These are phyloP conservation scores for Heterobasidion parviporum DNA, from an alignment of 1,284 basidiomycete genomes.

Conservation along the genomic window DNA sequence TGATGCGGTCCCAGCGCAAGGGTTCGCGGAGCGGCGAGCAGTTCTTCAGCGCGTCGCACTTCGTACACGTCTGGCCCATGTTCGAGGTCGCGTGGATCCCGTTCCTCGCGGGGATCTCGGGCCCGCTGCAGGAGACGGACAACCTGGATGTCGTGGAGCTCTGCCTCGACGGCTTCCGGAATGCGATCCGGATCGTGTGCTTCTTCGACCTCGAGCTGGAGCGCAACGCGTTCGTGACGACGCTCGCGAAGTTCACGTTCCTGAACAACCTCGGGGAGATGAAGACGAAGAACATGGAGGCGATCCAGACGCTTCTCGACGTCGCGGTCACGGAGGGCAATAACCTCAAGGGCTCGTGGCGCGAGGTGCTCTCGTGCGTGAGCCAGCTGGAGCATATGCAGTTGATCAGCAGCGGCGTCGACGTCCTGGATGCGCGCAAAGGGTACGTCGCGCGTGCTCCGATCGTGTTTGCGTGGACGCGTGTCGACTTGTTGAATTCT, in stretches of 20 bases:
- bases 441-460: conserved; percentile 41
- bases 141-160: conserved; percentile 86
- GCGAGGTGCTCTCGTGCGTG: conserved; percentile 90
- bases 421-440: conserved; percentile 78
- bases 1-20: conserved; percentile 83
- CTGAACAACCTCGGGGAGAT: conserved; percentile 95
- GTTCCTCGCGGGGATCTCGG: conserved; percentile 88
- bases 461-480: neutral
- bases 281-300: conserved; percentile 98
- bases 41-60: conserved; percentile 92
- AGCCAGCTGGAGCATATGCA: conserved; percentile 98
- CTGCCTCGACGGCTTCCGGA: conserved; percentile 92
- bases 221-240: conserved; percentile 96
- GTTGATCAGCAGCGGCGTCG: conserved; percentile 82
- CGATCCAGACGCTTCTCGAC: conserved; percentile 89
- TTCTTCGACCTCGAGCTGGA: conserved; percentile 94
- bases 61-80: conserved; percentile 94
- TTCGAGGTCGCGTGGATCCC: conserved; percentile 98
- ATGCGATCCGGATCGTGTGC: conserved; percentile 88
- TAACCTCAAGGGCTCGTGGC: conserved; percentile 92
- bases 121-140: conserved; percentile 86
- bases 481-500: neutral
- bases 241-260: conserved; percentile 94
- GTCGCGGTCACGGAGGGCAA: conserved; percentile 92
- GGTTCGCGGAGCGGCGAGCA: conserved; percentile 69